These are phyloP conservation scores for Trichoderma atrobrunneum DNA, from an alignment of 2,329 filamentous ascomycete genomes.

Conservation along the genomic window DNA sequence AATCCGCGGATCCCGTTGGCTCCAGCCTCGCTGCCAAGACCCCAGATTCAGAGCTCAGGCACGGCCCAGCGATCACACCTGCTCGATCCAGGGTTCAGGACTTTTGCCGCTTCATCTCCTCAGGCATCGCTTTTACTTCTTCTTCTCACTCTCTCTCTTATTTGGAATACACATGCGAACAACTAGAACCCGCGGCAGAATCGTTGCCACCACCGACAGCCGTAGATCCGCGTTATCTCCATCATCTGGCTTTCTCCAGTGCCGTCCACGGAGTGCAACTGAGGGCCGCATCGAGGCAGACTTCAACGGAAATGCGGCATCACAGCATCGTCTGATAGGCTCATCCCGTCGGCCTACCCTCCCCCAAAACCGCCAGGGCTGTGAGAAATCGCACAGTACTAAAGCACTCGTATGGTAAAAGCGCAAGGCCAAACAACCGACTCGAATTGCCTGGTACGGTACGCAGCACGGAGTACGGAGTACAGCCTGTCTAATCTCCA, in stretches of 20 bases:
- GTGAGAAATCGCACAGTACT: background rate
- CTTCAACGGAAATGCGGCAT: constrained; percentile 11
- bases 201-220: background rate
- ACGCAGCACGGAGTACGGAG: background rate
- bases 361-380: background rate
- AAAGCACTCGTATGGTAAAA: background rate
- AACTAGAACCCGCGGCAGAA: background rate
- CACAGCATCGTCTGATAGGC: constrained; percentile 10
- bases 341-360: background rate
- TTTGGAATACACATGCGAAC: background rate
- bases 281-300: background rate
- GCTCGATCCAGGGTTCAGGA: constrained; percentile 4
- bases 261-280: background rate
- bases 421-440: background rate
- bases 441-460: background rate
- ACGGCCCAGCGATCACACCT: constrained; percentile 7
- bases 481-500: background rate
- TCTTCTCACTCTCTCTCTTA: background rate
- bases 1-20: constrained; percentile 8
- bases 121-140: background rate
- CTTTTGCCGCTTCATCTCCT: background rate
- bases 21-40: constrained; percentile 2
- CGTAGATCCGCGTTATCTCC: background rate
- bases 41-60: background rate
- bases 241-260: background rate